phyloP scores from a whole-genome alignment of 2,329 filamentous ascomycete genomes.

The Alternaria brassicicola region DNA sequence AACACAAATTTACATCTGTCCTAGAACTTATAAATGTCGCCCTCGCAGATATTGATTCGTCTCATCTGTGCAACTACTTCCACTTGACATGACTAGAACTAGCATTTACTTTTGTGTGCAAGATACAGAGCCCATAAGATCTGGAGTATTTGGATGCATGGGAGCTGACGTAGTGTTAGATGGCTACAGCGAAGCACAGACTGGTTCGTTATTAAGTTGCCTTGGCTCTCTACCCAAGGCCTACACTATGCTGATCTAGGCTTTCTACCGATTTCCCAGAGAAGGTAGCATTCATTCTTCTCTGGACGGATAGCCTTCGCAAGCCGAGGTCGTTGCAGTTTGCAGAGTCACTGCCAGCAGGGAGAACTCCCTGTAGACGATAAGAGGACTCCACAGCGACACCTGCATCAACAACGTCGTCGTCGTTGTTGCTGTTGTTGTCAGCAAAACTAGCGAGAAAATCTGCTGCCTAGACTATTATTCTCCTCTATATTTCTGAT shows the following conservation, averaged over 20 bases:
- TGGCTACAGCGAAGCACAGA: too few relatives aligned
- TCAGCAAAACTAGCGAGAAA: not conserved
- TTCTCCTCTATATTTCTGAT: not conserved
- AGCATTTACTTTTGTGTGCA: too few relatives aligned
- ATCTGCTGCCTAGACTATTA: not conserved
- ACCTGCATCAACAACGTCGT: not conserved
- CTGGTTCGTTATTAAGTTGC: too few relatives aligned
- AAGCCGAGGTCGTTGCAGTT: not conserved
- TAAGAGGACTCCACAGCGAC: not conserved
- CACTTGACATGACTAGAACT: too few relatives aligned
- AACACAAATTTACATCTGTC: not conserved
- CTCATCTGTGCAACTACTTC: not conserved
- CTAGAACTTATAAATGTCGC: not conserved
- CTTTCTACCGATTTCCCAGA: not conserved
- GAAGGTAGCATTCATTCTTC: not conserved
- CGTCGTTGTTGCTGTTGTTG: not conserved
- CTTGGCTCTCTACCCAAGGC: too few relatives aligned
- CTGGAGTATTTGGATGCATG: too few relatives aligned
- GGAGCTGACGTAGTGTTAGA: too few relatives aligned
- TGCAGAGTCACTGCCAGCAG: not conserved
- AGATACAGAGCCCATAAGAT: too few relatives aligned
- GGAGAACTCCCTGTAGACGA: not conserved
- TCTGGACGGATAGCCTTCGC: not conserved
- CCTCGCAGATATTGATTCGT: not conserved
- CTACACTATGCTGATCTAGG: too few relatives aligned